phyloP scores from a whole-genome alignment of 257 asterid species.

The Galeopsis tetrahit region DNA sequence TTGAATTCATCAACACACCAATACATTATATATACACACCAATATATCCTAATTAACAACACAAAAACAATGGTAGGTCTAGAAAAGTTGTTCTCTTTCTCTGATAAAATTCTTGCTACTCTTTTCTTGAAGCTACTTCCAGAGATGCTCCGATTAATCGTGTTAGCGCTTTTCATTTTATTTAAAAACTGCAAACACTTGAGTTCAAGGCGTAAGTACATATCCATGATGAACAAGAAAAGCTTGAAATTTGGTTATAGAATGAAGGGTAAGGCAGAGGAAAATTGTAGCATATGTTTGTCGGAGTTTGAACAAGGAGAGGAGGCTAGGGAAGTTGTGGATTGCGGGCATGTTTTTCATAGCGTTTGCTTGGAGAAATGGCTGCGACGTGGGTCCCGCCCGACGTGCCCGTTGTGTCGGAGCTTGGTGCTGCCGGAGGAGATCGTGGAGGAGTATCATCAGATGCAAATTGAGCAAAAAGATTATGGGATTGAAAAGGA shows the following conservation, averaged over 20 bases:
- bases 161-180: constrained; percentile 33
- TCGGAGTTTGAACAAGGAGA: constrained; percentile 48
- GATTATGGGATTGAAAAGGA: constrained; percentile 41
- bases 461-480: constrained; percentile 30
- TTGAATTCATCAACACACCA: constrained; percentile 7
- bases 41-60: background rate
- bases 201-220: constrained; percentile 34
- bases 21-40: background rate
- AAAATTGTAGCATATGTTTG: constrained; percentile 53
- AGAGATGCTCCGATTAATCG: constrained; percentile 39
- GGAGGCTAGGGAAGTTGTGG: constrained; percentile 42
- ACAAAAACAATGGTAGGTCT: constrained; percentile 39
- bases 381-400: constrained; percentile 39
- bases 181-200: constrained; percentile 28
- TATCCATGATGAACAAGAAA: constrained; percentile 41
- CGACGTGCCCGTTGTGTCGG: constrained; percentile 69
- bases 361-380: constrained; percentile 49
- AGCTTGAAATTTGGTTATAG: constrained; percentile 43
- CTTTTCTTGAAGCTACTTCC: constrained; percentile 42
- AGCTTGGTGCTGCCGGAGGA: constrained; percentile 49
- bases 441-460: constrained; percentile 39
- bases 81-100: constrained; percentile 39
- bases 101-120: constrained; percentile 27
- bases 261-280: background rate
- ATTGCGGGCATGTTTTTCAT: constrained; percentile 58